These are phyloP conservation scores for Harringtonia lauricola DNA, from an alignment of 2,329 filamentous ascomycete species.

Conservation along the genomic window DNA sequence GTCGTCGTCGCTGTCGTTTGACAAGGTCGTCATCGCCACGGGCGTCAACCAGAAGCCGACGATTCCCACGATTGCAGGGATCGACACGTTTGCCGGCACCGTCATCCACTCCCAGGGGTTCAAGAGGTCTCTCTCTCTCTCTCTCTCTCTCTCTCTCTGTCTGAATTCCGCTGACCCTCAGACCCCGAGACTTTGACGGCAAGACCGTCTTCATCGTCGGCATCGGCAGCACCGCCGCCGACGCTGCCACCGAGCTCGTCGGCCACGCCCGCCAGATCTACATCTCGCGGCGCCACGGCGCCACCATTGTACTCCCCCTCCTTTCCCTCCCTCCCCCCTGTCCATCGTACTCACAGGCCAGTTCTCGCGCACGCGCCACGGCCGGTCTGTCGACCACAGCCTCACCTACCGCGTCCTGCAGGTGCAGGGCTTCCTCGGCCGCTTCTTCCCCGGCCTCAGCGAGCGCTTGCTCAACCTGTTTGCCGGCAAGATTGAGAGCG, in stretches of 20 bases:
- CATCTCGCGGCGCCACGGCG: too few species aligned
- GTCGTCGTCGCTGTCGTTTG: conserved; percentile 2
- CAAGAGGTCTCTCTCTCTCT: conserved; percentile 15
- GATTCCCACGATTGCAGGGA: conserved; percentile 5
- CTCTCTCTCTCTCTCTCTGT: too few species aligned
- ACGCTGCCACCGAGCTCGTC: conserved; percentile 23
- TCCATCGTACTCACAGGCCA: not conserved
- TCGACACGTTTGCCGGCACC: conserved; percentile 14
- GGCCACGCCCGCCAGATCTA: conserved; percentile 19
- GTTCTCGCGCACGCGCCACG: conserved; percentile 22
- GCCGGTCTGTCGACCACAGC: conserved; percentile 21
- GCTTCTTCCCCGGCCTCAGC: conserved; percentile 11
- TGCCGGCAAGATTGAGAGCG: conserved; percentile 9
- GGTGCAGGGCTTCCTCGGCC: conserved; percentile 19
- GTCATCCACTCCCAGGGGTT: conserved; percentile 27
- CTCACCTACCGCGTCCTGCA: conserved; percentile 21
- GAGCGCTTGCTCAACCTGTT: conserved; percentile 11
- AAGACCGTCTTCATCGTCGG: conserved; percentile 33
- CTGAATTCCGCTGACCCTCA: conserved; percentile 6
- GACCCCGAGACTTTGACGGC: conserved; percentile 23
- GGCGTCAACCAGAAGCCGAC: conserved; percentile 5
- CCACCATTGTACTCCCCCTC: not conserved
- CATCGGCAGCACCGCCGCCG: conserved; percentile 26
- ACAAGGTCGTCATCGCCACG: conserved; percentile 10
- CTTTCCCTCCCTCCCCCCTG: not conserved